Percentiles rank a stretch among this genome's conserved stretches.
These are phyloP conservation scores for Apiospora saccharicola DNA, from an alignment of 2,329 filamentous ascomycete genomes.

Conservation along the genomic window DNA sequence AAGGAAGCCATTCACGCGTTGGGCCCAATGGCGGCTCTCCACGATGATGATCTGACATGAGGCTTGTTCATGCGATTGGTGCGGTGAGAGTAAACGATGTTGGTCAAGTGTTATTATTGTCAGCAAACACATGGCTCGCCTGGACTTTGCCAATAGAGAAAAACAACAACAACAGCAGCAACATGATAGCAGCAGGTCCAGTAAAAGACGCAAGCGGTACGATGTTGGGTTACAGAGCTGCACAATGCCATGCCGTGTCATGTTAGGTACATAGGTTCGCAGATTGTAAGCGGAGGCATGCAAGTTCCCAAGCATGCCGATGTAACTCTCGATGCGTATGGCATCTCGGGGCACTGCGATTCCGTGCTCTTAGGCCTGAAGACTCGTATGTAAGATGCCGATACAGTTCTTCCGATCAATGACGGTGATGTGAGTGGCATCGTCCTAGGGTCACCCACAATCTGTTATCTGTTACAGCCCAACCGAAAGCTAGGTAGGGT, in stretches of 20 bases:
- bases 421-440: neutral
- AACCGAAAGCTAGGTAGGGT: neutral
- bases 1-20: neutral
- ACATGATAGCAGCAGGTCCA: neutral
- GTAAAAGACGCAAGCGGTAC: neutral
- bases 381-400: neutral
- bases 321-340: neutral
- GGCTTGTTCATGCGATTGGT: neutral
- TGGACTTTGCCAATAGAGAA: neutral
- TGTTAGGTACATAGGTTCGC: neutral
- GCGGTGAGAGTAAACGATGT: neutral
- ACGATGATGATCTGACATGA: slow-evolving; percentile 5
- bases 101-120: neutral
- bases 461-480: neutral
- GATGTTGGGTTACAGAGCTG: slow-evolving; percentile 4
- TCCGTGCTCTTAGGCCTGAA: slow-evolving; percentile 4
- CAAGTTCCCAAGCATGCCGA: neutral
- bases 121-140: neutral
- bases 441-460: neutral
- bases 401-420: neutral
- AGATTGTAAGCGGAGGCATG: neutral
- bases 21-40: neutral
- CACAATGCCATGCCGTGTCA: slow-evolving; percentile 14
- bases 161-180: neutral
- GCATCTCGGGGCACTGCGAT: slow-evolving; percentile 2